phyloP scores from a whole-genome alignment of 352 stramenopile genomes.

The Pythium pyrilobum region DNA sequence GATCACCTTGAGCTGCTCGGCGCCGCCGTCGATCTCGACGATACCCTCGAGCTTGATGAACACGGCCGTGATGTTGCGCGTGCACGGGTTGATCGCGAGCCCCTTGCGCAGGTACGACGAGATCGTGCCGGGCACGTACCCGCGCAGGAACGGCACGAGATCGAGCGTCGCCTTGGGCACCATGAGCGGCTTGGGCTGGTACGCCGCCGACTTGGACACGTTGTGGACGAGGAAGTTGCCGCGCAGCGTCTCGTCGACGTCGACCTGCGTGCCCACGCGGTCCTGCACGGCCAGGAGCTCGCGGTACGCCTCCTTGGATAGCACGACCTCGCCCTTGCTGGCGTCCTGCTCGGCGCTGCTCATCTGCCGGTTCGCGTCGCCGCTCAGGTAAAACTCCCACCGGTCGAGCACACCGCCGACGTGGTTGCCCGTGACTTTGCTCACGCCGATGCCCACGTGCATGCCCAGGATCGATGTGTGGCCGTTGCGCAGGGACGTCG shows the following conservation, averaged over 20 bases:
- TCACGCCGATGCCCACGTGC: conserved; percentile 81
- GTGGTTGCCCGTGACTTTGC: conserved; percentile 69
- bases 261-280: conserved; percentile 18
- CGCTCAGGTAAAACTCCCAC: conserved; percentile 86
- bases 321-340: conserved; percentile 61
- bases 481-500: conserved; percentile 17
- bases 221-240: conserved; percentile 48
- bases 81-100: conserved; percentile 54
- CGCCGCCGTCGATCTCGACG: conserved; percentile 32
- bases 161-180: conserved; percentile 24
- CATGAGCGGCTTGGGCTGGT: conserved; percentile 2
- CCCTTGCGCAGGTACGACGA: conserved; percentile 63
- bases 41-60: conserved; percentile 67
- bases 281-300: conserved; percentile 28
- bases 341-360: conserved; percentile 64
- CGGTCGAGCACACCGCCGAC: conserved; percentile 76
- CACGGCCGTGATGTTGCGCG: conserved; percentile 61
- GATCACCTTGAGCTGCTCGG: conserved; percentile 44
- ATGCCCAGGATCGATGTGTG: conserved; percentile 50
- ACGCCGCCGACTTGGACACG: conserved; percentile 12
- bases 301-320: conserved; percentile 48
- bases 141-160: conserved; percentile 52
- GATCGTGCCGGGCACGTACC: conserved; percentile 69
- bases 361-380: conserved; percentile 80
- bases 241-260: conserved; percentile 19